Evolutionary conservation across 2,329 filamentous ascomycete species (phyloP), one percentile per base, ranked within the genome.

Genomic region (Chaetomium sp.): DNA sequence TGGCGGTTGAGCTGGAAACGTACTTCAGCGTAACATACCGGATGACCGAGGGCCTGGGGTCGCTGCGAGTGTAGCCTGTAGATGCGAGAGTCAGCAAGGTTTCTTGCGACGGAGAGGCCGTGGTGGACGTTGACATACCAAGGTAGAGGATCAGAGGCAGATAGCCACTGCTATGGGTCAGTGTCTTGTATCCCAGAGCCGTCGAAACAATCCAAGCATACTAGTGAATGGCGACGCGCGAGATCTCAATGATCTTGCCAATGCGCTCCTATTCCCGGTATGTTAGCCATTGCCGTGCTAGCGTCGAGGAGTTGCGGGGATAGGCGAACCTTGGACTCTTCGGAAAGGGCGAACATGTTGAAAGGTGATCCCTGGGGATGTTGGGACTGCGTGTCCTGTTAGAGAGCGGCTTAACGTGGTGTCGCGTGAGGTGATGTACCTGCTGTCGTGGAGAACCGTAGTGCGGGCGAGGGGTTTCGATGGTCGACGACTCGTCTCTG

Each of bases 111-210:
- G 23, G 19, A 6, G n/a, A 31, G 19, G 42, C 19, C n/a, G 27
- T 23, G 10, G 21, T 38, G 4, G 29, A 16, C 51, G n/a, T 42
- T 53, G 25, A n/a, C 80, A 74, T 88, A 95, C 92, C 95, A 74
- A 99, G 90, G 80, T 98, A 99, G 78, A 99, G 86, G 77, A 99
- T 96, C 79, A 99, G 80, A 73, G 95, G 95, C 65, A 99, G 87
- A 80, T 98, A 99, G 78, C 95, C 95, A 84, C 92, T 96, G 73
- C 60, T 35, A 61, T 63, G 57, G 29, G 74, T 84, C 70, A 83
- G 78, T 69, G 66, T 54, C 8, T 6, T 29, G 12, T 31, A 19
- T 42, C 19, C n/a, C n/a, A 5, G 29, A 4, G 13, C 21, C 7
- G 19, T n/a, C 12, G 25, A 19, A n/a, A 19, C 9, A 8, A 19